Evolutionary conservation across 495 filamentous ascomycete species (phyloP).

Genomic region (Neurospora tetrasperma): DNA sequence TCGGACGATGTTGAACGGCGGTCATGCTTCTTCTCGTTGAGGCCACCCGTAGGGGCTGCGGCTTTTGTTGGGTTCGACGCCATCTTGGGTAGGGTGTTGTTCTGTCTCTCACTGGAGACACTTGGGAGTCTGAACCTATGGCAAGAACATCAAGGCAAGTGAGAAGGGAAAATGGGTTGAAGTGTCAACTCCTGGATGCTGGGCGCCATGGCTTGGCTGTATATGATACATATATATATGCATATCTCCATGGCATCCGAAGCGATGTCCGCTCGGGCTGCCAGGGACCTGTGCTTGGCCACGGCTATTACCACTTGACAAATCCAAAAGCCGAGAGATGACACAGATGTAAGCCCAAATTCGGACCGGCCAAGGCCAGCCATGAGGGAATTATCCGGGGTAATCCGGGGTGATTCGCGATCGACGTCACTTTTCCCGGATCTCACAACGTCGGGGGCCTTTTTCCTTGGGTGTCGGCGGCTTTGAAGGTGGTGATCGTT

Average conservation of each 20-base stretch:
- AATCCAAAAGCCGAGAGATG: background rate
- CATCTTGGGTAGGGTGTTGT: background rate
- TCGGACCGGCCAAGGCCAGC: background rate
- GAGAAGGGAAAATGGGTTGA: background rate
- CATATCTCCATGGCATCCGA: background rate
- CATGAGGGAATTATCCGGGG: background rate
- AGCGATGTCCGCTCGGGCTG: background rate
- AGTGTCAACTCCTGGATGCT: background rate
- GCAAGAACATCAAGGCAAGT: background rate
- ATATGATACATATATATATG: background rate
- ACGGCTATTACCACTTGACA: background rate
- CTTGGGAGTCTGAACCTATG: background rate
- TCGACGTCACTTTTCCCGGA: background rate
- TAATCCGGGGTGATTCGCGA: background rate
- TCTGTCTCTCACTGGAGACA: background rate
- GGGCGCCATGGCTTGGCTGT: background rate
- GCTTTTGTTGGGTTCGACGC: background rate
- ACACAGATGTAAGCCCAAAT: background rate
- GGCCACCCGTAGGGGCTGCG: background rate
- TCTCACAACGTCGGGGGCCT: background rate
- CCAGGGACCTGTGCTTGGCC: background rate
- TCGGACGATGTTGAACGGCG: slow-evolving; percentile 1
- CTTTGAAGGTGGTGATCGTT: background rate
- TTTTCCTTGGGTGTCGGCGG: background rate
- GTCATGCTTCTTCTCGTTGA: background rate